phyloP scores from a whole-genome alignment of 306 rosid genomes.

The Glycine tomentella region DNA sequence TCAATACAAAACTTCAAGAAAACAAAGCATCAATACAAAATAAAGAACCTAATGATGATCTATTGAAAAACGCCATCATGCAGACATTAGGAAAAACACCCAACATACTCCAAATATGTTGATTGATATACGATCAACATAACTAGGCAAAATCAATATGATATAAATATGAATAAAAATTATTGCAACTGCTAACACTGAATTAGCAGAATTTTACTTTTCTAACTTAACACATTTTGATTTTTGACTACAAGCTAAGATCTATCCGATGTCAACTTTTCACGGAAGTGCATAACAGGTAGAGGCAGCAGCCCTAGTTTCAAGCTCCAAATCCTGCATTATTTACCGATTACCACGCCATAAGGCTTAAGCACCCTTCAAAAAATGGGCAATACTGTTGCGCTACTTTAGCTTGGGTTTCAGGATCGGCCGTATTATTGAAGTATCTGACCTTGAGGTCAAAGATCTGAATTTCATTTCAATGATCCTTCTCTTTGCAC shows the following conservation, averaged over 20 bases:
- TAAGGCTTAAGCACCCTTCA: constrained; percentile 76
- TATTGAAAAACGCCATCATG: too few relatives aligned
- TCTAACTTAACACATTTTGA: neutral
- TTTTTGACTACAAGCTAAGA: neutral
- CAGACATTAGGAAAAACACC: too few relatives aligned
- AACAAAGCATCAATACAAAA: too few relatives aligned
- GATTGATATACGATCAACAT: neutral
- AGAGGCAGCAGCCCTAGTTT: constrained; percentile 15
- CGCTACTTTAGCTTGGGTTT: constrained; percentile 68
- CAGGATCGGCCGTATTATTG: constrained; percentile 57
- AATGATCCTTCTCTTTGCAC: neutral
- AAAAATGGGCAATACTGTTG: constrained; percentile 70
- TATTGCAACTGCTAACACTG: constrained; percentile 7
- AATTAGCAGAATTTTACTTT: neutral
- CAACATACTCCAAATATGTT: neutral
- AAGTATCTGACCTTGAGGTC: constrained; percentile 32
- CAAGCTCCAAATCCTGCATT: neutral
- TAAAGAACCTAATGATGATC: too few relatives aligned
- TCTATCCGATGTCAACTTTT: neutral
- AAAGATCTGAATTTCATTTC: constrained; percentile 11
- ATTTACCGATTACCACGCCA: constrained; percentile 7
- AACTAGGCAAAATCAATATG: neutral
- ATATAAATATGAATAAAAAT: neutral
- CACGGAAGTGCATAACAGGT: neutral
- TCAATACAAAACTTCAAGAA: too few relatives aligned